Conservation (phyloP, 176 grass and related monocot species). For the Saccharum officinarum region DNA sequence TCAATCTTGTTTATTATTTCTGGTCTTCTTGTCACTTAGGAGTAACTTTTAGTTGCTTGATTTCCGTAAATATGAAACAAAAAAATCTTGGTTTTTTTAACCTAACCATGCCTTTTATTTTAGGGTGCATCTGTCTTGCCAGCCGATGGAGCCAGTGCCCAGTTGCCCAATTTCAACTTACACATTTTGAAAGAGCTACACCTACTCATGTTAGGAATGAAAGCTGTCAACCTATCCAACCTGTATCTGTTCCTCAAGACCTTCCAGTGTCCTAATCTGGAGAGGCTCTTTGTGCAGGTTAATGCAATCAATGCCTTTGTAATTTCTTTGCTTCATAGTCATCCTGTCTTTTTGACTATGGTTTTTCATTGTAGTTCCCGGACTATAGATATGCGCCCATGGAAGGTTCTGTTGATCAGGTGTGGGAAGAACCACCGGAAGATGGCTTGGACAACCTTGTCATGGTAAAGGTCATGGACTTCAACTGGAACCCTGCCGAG, state of each 20-base stretch:
- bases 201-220: slow-evolving; percentile 54
- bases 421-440: not conserved
- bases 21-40: not conserved
- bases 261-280: slow-evolving; percentile 41
- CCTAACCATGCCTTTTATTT: not conserved
- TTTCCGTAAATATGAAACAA: not conserved
- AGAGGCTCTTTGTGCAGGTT: slow-evolving; percentile 73
- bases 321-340: not conserved
- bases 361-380: slow-evolving; percentile 22
- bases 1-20: no score
- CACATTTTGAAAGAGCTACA: slow-evolving; percentile 52
- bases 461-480: slow-evolving; percentile 25
- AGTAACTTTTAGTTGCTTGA: no score
- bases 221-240: slow-evolving; percentile 39
- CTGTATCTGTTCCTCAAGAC: slow-evolving; percentile 52
- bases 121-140: slow-evolving; percentile 22
- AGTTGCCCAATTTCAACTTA: slow-evolving; percentile 25
- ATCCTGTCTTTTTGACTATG: not conserved
- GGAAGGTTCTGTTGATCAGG: not conserved
- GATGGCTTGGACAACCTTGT: slow-evolving; percentile 10
- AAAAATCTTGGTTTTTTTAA: no score
- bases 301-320: not conserved
- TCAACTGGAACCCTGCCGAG: not conserved
- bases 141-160: not conserved
- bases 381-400: not conserved